These are phyloP conservation scores for Podila epigama DNA, from an alignment of 192 early-diverging fungal species.

Conservation along the genomic window DNA sequence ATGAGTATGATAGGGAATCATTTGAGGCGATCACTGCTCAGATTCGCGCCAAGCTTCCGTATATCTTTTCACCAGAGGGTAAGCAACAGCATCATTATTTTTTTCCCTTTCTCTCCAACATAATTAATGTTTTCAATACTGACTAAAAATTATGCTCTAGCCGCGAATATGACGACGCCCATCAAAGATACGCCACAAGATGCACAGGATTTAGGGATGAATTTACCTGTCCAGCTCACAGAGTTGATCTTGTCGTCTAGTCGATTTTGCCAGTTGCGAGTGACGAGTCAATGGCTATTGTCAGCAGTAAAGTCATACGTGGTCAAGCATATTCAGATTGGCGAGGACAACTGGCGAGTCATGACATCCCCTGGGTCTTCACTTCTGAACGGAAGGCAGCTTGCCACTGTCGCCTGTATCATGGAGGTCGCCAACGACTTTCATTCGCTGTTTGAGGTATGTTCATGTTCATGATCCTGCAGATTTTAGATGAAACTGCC, in stretches of 20 bases:
- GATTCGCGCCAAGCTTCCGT: constrained; percentile 43
- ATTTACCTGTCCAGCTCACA: constrained; percentile 34
- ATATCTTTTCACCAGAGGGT: constrained; percentile 49
- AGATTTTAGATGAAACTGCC: neutral
- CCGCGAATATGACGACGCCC: constrained; percentile 51
- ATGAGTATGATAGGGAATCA: constrained; percentile 27
- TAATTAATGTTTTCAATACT: neutral
- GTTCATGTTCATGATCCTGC: neutral
- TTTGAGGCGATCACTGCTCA: constrained; percentile 42
- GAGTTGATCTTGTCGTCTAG: constrained; percentile 52
- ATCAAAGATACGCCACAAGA: constrained; percentile 42
- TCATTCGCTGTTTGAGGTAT: constrained; percentile 53
- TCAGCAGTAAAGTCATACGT: constrained; percentile 56
- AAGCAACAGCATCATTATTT: neutral
- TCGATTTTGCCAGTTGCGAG: constrained; percentile 53
- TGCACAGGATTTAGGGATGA: constrained; percentile 36
- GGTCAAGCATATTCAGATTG: constrained; percentile 52
- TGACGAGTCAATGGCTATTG: constrained; percentile 57
- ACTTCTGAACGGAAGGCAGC: constrained; percentile 75
- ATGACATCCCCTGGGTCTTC: constrained; percentile 79
- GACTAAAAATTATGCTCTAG: constrained; percentile 9
- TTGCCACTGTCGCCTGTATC: constrained; percentile 55
- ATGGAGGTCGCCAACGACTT: constrained; percentile 61
- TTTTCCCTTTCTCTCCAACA: neutral
- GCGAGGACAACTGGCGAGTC: constrained; percentile 80